phyloP scores from a whole-genome alignment of 2,329 filamentous ascomycete species.

The Cladosporium cucumerinum region DNA sequence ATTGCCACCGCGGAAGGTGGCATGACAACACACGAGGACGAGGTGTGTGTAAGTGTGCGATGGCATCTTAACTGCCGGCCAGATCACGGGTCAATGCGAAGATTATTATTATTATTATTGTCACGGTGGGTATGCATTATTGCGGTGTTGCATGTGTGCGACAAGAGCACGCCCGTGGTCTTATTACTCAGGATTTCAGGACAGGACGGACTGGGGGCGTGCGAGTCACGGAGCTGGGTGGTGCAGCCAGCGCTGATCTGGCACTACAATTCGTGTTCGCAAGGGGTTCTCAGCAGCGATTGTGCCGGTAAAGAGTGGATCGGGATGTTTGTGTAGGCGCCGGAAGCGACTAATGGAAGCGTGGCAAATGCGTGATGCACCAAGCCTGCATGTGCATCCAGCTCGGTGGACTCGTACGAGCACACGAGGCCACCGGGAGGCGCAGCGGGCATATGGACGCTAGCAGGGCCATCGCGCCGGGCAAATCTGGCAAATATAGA shows the following conservation, averaged over 20 bases:
- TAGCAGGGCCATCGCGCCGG: neutral
- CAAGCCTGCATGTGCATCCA: neutral
- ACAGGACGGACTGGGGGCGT: neutral
- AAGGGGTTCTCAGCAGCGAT: neutral
- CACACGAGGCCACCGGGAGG: neutral
- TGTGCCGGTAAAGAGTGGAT: neutral
- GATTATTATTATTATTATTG: neutral
- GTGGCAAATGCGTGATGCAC: neutral
- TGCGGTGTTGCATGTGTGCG: slow-evolving; percentile 1
- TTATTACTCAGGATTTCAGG: slow-evolving; percentile 1
- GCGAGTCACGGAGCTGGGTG: slow-evolving; percentile 6
- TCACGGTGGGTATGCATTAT: neutral
- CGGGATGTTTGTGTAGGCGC: neutral
- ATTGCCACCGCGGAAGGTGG: slow-evolving; percentile 57
- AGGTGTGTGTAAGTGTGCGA: slow-evolving; percentile 45
- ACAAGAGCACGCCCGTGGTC: neutral
- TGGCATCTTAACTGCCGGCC: slow-evolving; percentile 2
- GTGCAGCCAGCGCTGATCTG: neutral
- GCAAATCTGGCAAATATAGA: slow-evolving; percentile 1
- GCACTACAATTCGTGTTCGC: neutral
- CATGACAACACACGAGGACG: slow-evolving; percentile 80
- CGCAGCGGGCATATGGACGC: neutral
- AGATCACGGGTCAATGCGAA: neutral
- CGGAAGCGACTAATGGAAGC: neutral
- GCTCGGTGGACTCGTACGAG: neutral